These are phyloP conservation scores for Hypoxylon lienhwacheense DNA, from an alignment of 495 filamentous ascomycete genomes.

Conservation along the genomic window DNA sequence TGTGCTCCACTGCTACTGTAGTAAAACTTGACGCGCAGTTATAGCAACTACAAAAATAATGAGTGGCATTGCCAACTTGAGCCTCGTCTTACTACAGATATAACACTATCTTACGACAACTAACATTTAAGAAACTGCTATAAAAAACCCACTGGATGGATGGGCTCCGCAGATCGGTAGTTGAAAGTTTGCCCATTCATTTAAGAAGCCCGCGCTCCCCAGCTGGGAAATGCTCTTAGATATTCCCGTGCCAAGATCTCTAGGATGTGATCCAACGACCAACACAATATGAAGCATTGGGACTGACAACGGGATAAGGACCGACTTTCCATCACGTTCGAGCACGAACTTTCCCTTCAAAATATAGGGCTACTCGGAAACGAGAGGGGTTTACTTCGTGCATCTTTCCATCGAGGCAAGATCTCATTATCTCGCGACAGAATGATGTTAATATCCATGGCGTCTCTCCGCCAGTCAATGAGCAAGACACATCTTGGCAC, in stretches of 20 bases:
- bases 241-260: conserved; percentile 33
- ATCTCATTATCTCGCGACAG: conserved; percentile 6
- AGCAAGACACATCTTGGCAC: conserved; percentile 6
- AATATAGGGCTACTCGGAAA: not conserved
- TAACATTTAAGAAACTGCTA: too few species aligned
- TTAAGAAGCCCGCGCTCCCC: conserved; percentile 12
- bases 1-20: too few species aligned
- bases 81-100: too few species aligned
- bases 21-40: too few species aligned
- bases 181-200: conserved; percentile 14
- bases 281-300: conserved; percentile 27
- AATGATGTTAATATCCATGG: not conserved
- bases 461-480: not conserved
- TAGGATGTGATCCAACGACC: conserved; percentile 30
- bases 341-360: conserved; percentile 2
- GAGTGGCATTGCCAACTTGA: too few species aligned
- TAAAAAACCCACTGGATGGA: too few species aligned
- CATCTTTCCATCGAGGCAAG: conserved; percentile 1
- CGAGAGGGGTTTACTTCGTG: not conserved
- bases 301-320: conserved; percentile 28
- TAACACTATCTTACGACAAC: too few species aligned
- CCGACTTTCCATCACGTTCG: conserved; percentile 32
- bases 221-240: conserved; percentile 20
- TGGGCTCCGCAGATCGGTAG: conserved; percentile 25
- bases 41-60: too few species aligned